These are phyloP conservation scores for Chiua virens DNA, from an alignment of 768 basidiomycete species.

Conservation along the genomic window DNA sequence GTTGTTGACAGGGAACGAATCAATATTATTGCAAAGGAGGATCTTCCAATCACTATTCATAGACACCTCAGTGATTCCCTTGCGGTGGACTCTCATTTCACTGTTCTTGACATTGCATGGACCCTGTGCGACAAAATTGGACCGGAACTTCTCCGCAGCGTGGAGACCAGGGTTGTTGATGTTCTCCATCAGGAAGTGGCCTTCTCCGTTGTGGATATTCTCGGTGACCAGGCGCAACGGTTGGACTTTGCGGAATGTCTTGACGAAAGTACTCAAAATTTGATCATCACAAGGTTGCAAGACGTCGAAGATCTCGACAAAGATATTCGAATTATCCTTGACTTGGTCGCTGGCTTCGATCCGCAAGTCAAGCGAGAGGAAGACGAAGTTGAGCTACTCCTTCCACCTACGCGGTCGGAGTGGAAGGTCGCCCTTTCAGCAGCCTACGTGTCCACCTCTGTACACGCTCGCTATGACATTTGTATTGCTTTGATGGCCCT, in stretches of 20 bases:
- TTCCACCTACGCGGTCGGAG: constrained; percentile 54
- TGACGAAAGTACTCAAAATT: constrained; percentile 58
- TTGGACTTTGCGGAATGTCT: constrained; percentile 53
- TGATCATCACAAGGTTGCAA: constrained; percentile 61
- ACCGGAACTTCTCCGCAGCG: constrained; percentile 49
- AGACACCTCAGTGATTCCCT: constrained; percentile 47
- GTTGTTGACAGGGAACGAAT: constrained; percentile 79
- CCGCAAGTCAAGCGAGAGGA: constrained; percentile 72
- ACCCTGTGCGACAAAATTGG: constrained; percentile 61
- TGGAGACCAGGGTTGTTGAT: constrained; percentile 62
- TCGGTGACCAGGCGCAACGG: constrained; percentile 61
- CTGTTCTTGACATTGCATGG: constrained; percentile 63
- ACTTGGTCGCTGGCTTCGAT: constrained; percentile 72
- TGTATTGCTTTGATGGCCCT: constrained; percentile 63
- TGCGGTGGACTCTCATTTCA: constrained; percentile 50
- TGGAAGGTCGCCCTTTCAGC: constrained; percentile 64
- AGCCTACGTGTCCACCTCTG: constrained; percentile 58
- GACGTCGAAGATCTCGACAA: constrained; percentile 56
- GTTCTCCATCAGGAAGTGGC: constrained; percentile 76
- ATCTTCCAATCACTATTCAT: constrained; percentile 61
- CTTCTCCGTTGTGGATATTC: constrained; percentile 73
- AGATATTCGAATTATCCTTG: constrained; percentile 56
- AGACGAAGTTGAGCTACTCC: constrained; percentile 59
- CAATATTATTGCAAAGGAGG: constrained; percentile 61
- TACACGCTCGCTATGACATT: constrained; percentile 76